A percentile compares a stretch with the other conserved stretches of the same genome.
phyloP scores from a whole-genome alignment of 495 filamentous ascomycete genomes.

The Pyrenula massariospora region DNA sequence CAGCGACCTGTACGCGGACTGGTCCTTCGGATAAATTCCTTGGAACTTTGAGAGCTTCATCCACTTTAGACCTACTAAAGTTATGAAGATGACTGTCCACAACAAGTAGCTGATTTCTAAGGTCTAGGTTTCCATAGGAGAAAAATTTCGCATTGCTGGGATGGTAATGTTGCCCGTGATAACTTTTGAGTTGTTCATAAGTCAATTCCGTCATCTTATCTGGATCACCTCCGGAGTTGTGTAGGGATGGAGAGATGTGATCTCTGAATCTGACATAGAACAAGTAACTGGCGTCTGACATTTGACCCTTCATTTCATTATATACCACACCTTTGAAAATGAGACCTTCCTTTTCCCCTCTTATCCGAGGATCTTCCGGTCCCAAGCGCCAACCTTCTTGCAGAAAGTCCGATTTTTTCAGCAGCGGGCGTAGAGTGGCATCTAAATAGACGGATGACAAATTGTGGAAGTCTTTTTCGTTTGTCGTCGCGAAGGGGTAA shows the following conservation, averaged over 20 bases:
- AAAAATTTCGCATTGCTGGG: conserved; percentile 92
- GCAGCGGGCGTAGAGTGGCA: conserved; percentile 76
- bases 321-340: conserved; percentile 99
- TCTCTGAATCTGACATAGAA: conserved; percentile 92
- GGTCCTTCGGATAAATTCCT: conserved; percentile 59
- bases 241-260: conserved; percentile 81
- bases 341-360: conserved; percentile 37
- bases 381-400: conserved; percentile 97
- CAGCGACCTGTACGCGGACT: conserved; percentile 54
- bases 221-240: conserved; percentile 94
- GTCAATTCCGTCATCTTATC: conserved; percentile 92
- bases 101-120: conserved; percentile 66
- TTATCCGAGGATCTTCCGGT: conserved; percentile 66
- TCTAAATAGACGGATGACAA: conserved; percentile 95
- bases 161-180: conserved; percentile 87
- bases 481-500: conserved; percentile 98
- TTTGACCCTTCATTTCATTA: conserved; percentile 99
- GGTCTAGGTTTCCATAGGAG: conserved; percentile 88
- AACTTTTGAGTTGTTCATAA: conserved; percentile 70
- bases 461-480: conserved; percentile 87
- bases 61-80: conserved; percentile 58
- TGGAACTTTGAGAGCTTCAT: conserved; percentile 63
- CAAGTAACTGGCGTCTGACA: conserved; percentile 92
- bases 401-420: conserved; percentile 82
- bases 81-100: conserved; percentile 57